Base-by-base conservation (phyloP, 2,329 filamentous ascomycete species). In the Fusarium irregulare region DNA sequence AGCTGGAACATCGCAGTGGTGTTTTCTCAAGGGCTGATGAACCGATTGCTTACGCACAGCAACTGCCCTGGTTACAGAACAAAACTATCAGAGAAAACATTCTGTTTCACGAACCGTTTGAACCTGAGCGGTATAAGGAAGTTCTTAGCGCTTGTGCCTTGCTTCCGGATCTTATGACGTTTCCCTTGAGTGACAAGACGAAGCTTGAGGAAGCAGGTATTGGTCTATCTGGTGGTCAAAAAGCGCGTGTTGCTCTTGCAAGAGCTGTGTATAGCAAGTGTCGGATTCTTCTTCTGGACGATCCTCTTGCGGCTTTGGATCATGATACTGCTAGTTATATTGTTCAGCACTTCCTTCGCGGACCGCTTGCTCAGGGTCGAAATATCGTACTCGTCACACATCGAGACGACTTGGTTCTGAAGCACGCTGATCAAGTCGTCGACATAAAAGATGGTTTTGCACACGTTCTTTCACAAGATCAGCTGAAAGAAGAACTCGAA, bases 331-430 rank as follows among this genome's bases (percentile, higher is more conserved):
- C 87, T 1, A 87, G 79, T 77, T 86, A 76, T 72, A 93, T 83
- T 78, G 73, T 97, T 85, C 87, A 80, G 67, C 87, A 82, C 78
- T 86, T 82, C 70, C 83, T 93, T 54, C 84, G 86, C 21, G 86
- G 87, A 1, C 83, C 90, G 0, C 86, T 91, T 0, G 81, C 86
- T 12, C 86, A 88, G 58, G 86, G 83, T 9, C 86, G 92, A 8
- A 92, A 91, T 0, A 90, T 93, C 0, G 87, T 96, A n/a, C 88
- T 94, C 44, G 92, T 95, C 49, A 94, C 93, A 0, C 92, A 94
- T 76, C 86, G 90, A 40, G 90, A 94, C n/a, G 91, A 94, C 65
- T 82, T 97, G 12, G 92, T 93, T 63, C 86, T 88, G 21, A 84
- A 87, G n/a, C 83, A 94, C 45, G 92, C 93, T 3, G 83, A 90